Evolutionary conservation across 2,329 filamentous ascomycete species (phyloP), one percentile per base, ranked within the genome.

Genomic region (Clonostachys chloroleuca): DNA sequence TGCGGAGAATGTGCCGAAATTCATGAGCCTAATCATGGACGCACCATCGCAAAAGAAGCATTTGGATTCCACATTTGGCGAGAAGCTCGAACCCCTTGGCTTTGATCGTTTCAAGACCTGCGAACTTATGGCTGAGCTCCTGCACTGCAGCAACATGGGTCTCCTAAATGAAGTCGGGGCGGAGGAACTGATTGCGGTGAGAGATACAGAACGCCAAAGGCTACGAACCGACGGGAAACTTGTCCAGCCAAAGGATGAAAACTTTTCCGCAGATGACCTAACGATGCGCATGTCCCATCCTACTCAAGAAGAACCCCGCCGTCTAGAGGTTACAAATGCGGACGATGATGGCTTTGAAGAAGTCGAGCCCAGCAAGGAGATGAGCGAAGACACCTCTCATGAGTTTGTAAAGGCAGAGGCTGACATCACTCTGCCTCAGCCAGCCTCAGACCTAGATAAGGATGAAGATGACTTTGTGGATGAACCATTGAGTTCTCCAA

Each of bases 61-160:
- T 49, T 73, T 96, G 36, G 86, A 84, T 56, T 92, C 91, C 4
- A 94, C 94, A 0, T 99, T 95, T 73, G 92, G 92, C 45, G 82
- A 85, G 42, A 89, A 87, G 64, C 92, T 99, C 45, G 91, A 97
- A 65, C 92, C 94, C 5, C 78, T 99, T 10, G 94, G 94, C 3
- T 99, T 99, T 61, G 94, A 99, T 67, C 81, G 94, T 17, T 99
- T 99, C 75, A 99, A 99, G 74, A 97, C 94, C 0, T 99, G 94
- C 66, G 94, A 99, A 68, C 76, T 99, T 50, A 97, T 99, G 94
- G 94, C 94, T 1, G 94, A 99, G 67, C 75, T 99, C 41, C 72
- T 99, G 37, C 94, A 99, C 66, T 99, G 94, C 68, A 97, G 92
- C 65, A 99, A 99, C 63, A 99, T 99, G 94, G 92, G 89, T 6